A percentile compares a stretch with the other conserved stretches of the same genome.
phyloP scores from a whole-genome alignment of 176 grass and related monocot genomes.

The Puccinellia tenuiflora region DNA sequence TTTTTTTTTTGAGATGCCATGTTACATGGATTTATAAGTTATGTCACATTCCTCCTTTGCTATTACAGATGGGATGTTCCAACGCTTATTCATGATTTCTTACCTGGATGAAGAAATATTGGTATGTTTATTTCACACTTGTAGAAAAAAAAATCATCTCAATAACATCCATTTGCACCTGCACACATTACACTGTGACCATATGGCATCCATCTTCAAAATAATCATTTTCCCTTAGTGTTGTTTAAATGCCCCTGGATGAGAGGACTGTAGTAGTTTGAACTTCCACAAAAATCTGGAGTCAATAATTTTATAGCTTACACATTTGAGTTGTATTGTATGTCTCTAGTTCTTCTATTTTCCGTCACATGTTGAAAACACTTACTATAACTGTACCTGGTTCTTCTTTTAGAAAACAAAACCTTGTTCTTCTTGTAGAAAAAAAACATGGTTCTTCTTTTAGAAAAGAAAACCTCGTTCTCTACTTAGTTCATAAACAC shows the following conservation, averaged over 20 bases:
- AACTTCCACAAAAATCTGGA: not conserved
- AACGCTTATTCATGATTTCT: constrained; percentile 95
- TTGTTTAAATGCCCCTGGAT: not conserved
- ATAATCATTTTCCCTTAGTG: not conserved
- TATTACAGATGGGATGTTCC: constrained; percentile 57
- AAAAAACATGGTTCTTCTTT: constrained; percentile 2
- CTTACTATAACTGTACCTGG: not conserved
- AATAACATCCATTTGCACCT: not conserved
- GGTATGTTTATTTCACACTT: constrained; percentile 51
- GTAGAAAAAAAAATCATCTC: not conserved
- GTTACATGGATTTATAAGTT: not conserved
- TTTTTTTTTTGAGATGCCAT: not conserved
- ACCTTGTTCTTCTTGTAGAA: constrained; percentile 15
- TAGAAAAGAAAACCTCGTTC: not conserved
- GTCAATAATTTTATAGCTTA: not conserved
- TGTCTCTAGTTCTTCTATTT: not conserved
- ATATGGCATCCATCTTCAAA: not conserved
- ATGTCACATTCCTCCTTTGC: not conserved
- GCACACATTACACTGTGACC: not conserved
- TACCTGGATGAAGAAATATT: constrained; percentile 99
- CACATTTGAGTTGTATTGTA: not conserved
- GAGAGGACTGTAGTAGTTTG: not conserved
- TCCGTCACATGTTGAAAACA: not conserved
- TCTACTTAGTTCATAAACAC: not conserved
- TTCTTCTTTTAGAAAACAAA: not conserved